phyloP scores from a whole-genome alignment of 106 monocot genomes.

The Dendrobium huoshanense region DNA sequence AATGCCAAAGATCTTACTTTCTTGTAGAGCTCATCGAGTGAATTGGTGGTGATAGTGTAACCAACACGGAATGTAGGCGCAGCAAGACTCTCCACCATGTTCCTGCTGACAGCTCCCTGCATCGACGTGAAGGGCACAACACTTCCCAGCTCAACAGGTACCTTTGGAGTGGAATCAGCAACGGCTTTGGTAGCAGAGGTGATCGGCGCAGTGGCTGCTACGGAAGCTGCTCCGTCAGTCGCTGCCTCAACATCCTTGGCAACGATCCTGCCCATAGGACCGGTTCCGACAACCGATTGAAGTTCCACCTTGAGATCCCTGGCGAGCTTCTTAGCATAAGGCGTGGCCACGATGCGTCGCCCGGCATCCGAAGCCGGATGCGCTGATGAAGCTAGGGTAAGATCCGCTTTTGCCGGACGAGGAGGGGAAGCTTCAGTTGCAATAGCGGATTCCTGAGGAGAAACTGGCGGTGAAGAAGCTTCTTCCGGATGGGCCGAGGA shows the following conservation, averaged over 20 bases:
- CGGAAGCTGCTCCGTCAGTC: slow-evolving; percentile 46
- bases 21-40: slow-evolving; percentile 79
- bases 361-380: slow-evolving; percentile 54
- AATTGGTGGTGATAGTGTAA: slow-evolving; percentile 77
- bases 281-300: slow-evolving; percentile 39
- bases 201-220: neutral
- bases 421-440: slow-evolving; percentile 7
- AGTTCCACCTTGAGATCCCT: slow-evolving; percentile 79
- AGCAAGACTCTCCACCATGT: slow-evolving; percentile 85
- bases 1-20: slow-evolving; percentile 35
- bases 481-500: slow-evolving; percentile 8
- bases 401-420: neutral
- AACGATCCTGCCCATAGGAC: slow-evolving; percentile 85
- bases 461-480: neutral
- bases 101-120: slow-evolving; percentile 83
- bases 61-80: slow-evolving; percentile 90
- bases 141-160: slow-evolving; percentile 35
- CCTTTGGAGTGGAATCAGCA: slow-evolving; percentile 2
- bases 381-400: slow-evolving; percentile 9
- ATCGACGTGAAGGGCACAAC: slow-evolving; percentile 77
- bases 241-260: slow-evolving; percentile 86
- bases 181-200: slow-evolving; percentile 10
- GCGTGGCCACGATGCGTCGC: slow-evolving; percentile 66
- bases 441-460: neutral
- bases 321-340: slow-evolving; percentile 88